phyloP scores from a whole-genome alignment of 1,284 basidiomycete genomes.

The Moesziomyces antarcticus region DNA sequence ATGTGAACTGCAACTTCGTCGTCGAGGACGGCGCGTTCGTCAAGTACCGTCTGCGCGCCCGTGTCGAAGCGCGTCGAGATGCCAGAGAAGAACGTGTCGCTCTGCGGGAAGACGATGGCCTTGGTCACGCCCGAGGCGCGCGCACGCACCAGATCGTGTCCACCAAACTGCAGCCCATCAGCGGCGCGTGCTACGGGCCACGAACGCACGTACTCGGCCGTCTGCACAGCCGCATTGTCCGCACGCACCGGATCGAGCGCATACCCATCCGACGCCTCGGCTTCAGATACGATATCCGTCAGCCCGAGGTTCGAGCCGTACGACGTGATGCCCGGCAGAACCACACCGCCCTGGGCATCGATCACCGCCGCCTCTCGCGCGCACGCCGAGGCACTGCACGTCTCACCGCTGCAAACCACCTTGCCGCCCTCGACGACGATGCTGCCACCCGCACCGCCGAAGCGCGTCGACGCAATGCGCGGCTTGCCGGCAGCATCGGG shows the following conservation, averaged over 20 bases:
- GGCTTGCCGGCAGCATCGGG: not conserved
- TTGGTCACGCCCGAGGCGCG: slow-evolving; percentile 74
- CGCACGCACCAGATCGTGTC: slow-evolving; percentile 64
- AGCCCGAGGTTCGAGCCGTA: slow-evolving; percentile 58
- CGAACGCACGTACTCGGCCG: slow-evolving; percentile 11
- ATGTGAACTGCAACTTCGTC: slow-evolving; percentile 80
- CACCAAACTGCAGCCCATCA: slow-evolving; percentile 57
- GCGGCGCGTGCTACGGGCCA: slow-evolving; percentile 46
- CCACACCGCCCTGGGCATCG: slow-evolving; percentile 34
- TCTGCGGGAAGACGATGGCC: slow-evolving; percentile 70
- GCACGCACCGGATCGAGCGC: slow-evolving; percentile 21
- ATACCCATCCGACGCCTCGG: slow-evolving; percentile 46
- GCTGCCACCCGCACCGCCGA: not conserved
- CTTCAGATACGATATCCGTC: slow-evolving; percentile 56
- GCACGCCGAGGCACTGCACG: slow-evolving; percentile 8
- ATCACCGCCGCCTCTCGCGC: slow-evolving; percentile 6
- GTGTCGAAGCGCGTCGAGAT: slow-evolving; percentile 53
- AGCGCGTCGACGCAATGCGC: slow-evolving; percentile 7
- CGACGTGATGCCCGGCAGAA: slow-evolving; percentile 52
- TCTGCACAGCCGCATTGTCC: slow-evolving; percentile 7
- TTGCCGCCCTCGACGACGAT: slow-evolving; percentile 45
- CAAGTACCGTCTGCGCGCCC: slow-evolving; percentile 69
- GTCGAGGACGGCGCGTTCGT: slow-evolving; percentile 75
- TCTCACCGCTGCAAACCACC: slow-evolving; percentile 38
- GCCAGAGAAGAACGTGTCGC: slow-evolving; percentile 72